Percentiles rank a stretch among this genome's conserved stretches.
phyloP scores from a whole-genome alignment of 805 yeast species.

The Hanseniaspora clermontiae region DNA sequence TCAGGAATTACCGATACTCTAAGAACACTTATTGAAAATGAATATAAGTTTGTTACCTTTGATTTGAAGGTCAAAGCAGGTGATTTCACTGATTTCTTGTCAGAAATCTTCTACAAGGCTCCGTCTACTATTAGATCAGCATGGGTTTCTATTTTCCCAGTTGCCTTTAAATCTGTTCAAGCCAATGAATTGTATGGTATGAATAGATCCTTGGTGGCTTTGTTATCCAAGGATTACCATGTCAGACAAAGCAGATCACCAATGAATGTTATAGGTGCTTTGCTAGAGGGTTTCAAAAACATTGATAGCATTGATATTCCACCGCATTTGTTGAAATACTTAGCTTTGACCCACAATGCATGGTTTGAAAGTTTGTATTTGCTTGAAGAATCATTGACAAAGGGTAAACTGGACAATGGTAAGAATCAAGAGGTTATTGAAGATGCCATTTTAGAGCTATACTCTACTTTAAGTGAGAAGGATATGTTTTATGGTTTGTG shows the following conservation, averaged over 20 bases:
- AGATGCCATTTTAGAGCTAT: constrained; percentile 83
- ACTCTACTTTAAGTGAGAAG: constrained; percentile 78
- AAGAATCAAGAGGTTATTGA: constrained; percentile 72
- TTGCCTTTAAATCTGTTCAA: constrained; percentile 61
- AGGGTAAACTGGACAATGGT: constrained; percentile 52
- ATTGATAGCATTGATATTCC: constrained; percentile 71
- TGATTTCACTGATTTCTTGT: constrained; percentile 56
- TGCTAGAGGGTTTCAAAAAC: constrained; percentile 69
- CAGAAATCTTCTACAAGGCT: constrained; percentile 71
- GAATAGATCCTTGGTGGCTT: constrained; percentile 62
- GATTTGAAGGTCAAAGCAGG: constrained; percentile 36
- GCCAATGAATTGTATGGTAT: constrained; percentile 73
- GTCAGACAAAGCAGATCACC: constrained; percentile 75
- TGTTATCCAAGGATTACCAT: constrained; percentile 83
- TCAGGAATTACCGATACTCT: constrained; percentile 20
- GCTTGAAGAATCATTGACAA: constrained; percentile 56
- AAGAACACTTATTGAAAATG: constrained; percentile 26
- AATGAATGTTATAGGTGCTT: constrained; percentile 75
- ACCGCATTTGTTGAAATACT: constrained; percentile 80
- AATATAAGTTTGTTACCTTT: constrained; percentile 24
- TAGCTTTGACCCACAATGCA: constrained; percentile 75
- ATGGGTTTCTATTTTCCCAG: constrained; percentile 78
- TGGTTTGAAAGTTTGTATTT: constrained; percentile 83
- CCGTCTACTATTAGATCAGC: constrained; percentile 66
- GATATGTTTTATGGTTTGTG: constrained; percentile 97